These are phyloP conservation scores for Erodium moschatum DNA, from an alignment of 441 rosid genomes.

Conservation along the genomic window DNA sequence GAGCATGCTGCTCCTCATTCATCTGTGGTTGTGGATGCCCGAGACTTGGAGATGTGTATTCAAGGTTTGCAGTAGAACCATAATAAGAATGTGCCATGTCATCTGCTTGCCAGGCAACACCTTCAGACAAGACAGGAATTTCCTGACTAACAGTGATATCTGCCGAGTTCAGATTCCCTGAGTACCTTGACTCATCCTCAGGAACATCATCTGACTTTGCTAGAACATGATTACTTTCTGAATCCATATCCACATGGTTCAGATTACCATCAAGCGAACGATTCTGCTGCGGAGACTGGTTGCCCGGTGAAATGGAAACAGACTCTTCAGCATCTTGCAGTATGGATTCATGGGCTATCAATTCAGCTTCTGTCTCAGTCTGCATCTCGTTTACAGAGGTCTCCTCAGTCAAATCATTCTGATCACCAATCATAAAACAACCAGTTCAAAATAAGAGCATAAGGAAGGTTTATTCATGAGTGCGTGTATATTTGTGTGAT, in stretches of 20 bases:
- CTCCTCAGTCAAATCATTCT: conserved; percentile 22
- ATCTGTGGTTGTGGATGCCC: conserved; percentile 33
- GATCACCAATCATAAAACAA: conserved; percentile 16
- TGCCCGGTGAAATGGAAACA: conserved; percentile 36
- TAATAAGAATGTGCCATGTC: conserved; percentile 40
- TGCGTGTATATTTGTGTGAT: background rate
- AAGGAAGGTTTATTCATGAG: background rate
- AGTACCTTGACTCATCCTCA: conserved; percentile 28
- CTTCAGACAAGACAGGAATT: conserved; percentile 38
- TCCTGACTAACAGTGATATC: conserved; percentile 38
- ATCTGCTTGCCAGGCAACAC: conserved; percentile 56
- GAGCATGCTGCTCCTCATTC: conserved; percentile 36
- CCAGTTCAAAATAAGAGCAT: conserved; percentile 3
- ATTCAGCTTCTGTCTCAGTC: conserved; percentile 25
- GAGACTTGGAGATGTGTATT: conserved; percentile 35
- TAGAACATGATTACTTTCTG: conserved; percentile 30
- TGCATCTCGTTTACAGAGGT: conserved; percentile 14
- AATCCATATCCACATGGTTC: conserved; percentile 28
- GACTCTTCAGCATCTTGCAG: conserved; percentile 39
- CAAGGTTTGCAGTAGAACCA: conserved; percentile 41
- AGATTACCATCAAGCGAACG: conserved; percentile 32
- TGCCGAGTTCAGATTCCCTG: conserved; percentile 30
- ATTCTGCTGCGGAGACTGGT: conserved; percentile 39
- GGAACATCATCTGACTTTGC: conserved; percentile 39
- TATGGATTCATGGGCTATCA: conserved; percentile 24